Percentiles rank a stretch among this genome's conserved stretches.
phyloP scores from a whole-genome alignment of 2,329 filamentous ascomycete species.

The Aschersonia sp. region DNA sequence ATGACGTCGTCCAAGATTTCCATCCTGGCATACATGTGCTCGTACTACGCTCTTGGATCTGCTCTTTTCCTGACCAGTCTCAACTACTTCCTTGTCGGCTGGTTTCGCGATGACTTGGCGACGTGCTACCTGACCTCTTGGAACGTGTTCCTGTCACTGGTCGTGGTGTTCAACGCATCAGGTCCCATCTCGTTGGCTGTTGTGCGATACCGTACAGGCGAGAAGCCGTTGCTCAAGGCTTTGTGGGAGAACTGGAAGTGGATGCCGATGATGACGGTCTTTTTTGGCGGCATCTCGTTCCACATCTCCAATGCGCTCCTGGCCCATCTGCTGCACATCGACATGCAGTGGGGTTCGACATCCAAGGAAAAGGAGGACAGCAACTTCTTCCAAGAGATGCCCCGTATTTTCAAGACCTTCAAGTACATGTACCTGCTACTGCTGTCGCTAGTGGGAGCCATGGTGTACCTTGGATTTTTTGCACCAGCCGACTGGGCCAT shows the following conservation, averaged over 20 bases:
- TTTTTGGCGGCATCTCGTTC: conserved; percentile 27
- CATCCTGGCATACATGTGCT: conserved; percentile 56
- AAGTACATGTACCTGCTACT: conserved; percentile 31
- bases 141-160: conserved; percentile 46
- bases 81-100: conserved; percentile 61
- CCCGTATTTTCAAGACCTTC: conserved; percentile 39
- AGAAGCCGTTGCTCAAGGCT: conserved; percentile 30
- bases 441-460: conserved; percentile 29
- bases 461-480: conserved; percentile 33
- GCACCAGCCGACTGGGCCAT: conserved; percentile 44
- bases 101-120: conserved; percentile 52
- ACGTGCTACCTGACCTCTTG: conserved; percentile 55
- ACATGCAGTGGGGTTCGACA: conserved; percentile 38
- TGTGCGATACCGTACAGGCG: conserved; percentile 45
- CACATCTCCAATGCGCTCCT: conserved; percentile 26
- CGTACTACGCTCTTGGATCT: conserved; percentile 57
- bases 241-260: conserved; percentile 39
- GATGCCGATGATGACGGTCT: conserved; percentile 37
- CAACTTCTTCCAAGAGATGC: conserved; percentile 41
- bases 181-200: conserved; percentile 47
- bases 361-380: conserved; percentile 42
- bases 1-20: conserved; percentile 53
- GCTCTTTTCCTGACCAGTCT: conserved; percentile 50
- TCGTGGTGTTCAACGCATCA: conserved; percentile 49
- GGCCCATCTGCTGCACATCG: conserved; percentile 25